Conservation (phyloP, 2,329 filamentous ascomycete species). For the Bipolaris gigantea region DNA sequence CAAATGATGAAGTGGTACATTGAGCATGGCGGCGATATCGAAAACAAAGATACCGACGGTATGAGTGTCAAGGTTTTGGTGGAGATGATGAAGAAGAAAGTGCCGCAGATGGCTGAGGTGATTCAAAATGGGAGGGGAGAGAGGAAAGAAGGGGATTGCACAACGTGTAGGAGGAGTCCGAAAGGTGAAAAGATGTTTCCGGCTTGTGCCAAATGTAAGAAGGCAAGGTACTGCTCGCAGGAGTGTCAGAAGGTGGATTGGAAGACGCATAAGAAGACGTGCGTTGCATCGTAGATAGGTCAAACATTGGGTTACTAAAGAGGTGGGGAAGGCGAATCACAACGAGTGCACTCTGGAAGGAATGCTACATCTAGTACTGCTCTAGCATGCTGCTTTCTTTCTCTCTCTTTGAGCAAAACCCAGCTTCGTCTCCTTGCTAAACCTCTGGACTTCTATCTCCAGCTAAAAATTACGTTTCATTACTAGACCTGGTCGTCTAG, state of each 20-base stretch:
- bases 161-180: conserved; percentile 14
- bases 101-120: conserved; percentile 11
- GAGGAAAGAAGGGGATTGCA: conserved; percentile 14
- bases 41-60: conserved; percentile 21
- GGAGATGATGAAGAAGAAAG: conserved; percentile 16
- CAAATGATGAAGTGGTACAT: conserved; percentile 23
- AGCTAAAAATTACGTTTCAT: no score
- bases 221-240: conserved; percentile 15
- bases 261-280: conserved; percentile 20
- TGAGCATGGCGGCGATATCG: conserved; percentile 21
- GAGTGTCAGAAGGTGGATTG: conserved; percentile 23
- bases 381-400: no score
- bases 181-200: conserved; percentile 1
- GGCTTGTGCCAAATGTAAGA: conserved; percentile 17
- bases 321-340: not conserved
- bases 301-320: not conserved
- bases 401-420: no score
- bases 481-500: no score
- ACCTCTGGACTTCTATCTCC: no score
- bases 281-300: conserved; percentile 2
- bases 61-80: conserved; percentile 18
- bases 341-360: no score
- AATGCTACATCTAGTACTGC: no score
- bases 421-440: no score
- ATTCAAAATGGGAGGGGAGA: conserved; percentile 6